phyloP scores from a whole-genome alignment of 768 basidiomycete species.

The Pisolithus microcarpus region DNA sequence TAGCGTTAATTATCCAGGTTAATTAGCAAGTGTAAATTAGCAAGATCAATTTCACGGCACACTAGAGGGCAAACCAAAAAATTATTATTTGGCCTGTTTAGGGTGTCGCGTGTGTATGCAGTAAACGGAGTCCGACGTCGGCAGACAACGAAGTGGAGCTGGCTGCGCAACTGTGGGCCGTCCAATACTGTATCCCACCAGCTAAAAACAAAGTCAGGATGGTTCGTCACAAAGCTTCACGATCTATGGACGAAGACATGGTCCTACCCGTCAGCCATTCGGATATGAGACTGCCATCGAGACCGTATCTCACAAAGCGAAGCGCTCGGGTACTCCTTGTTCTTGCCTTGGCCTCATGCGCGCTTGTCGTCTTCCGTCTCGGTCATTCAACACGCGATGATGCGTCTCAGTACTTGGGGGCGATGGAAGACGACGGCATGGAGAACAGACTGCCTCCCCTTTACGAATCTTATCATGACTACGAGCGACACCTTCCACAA shows the following conservation, averaged over 20 bases:
- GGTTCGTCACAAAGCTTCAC: background rate
- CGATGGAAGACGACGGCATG: background rate
- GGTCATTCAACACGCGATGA: background rate
- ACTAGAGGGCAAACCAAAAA: too few species aligned
- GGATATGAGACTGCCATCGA: background rate
- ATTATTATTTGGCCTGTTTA: too few species aligned
- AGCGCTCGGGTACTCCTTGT: conserved; percentile 8
- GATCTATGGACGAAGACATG: background rate
- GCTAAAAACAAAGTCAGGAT: background rate
- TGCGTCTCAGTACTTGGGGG: background rate
- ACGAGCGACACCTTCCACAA: conserved; percentile 41
- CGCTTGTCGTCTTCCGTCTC: conserved; percentile 13
- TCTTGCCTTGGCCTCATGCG: conserved; percentile 7
- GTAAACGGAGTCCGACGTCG: too few species aligned
- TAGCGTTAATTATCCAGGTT: too few species aligned
- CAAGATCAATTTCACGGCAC: too few species aligned
- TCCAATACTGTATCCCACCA: background rate
- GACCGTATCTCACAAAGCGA: background rate
- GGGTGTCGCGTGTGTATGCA: too few species aligned
- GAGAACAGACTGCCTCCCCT: conserved; percentile 34
- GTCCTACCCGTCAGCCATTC: background rate
- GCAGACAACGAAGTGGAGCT: too few species aligned
- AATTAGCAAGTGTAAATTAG: too few species aligned
- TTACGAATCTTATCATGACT: conserved; percentile 36
- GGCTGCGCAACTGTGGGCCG: too few species aligned